phyloP scores from a whole-genome alignment of 2,329 filamentous ascomycete species.

The Cercospora sp. region DNA sequence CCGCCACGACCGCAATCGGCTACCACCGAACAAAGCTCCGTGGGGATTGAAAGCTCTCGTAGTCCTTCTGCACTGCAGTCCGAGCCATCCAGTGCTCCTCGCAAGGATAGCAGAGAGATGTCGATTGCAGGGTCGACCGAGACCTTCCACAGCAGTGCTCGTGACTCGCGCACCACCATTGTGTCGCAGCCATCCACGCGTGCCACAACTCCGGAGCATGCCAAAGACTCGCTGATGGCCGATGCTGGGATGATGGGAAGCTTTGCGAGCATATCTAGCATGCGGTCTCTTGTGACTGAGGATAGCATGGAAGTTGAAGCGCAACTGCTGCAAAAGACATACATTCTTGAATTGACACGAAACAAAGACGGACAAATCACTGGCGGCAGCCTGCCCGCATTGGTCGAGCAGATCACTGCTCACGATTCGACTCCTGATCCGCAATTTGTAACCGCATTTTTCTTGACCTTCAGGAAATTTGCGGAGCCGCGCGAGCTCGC shows the following conservation, averaged over 20 bases:
- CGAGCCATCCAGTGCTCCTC: conserved; percentile 24
- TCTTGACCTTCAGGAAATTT: conserved; percentile 92
- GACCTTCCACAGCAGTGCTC: conserved; percentile 70
- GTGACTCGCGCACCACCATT: conserved; percentile 78
- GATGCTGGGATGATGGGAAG: conserved; percentile 63
- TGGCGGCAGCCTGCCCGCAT: conserved; percentile 82
- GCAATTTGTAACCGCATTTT: conserved; percentile 91
- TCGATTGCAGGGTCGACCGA: conserved; percentile 77
- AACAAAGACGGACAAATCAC: conserved; percentile 96
- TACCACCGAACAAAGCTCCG: conserved; percentile 14
- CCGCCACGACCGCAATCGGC: conserved; percentile 18
- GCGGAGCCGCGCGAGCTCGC: conserved; percentile 78
- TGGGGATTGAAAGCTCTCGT: conserved; percentile 21
- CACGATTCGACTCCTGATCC: conserved; percentile 91
- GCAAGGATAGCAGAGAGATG: conserved; percentile 69
- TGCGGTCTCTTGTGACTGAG: conserved; percentile 66
- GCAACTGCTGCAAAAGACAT: conserved; percentile 86
- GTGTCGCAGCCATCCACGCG: conserved; percentile 81
- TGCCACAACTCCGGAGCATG: conserved; percentile 79
- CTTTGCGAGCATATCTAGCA: conserved; percentile 64
- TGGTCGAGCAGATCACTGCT: conserved; percentile 92
- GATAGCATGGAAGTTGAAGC: conserved; percentile 78
- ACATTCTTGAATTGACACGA: conserved; percentile 83
- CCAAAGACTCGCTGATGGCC: conserved; percentile 42
- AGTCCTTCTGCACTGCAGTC: conserved; percentile 18